Percentiles rank a stretch among this genome's conserved stretches.
Evolutionary conservation across 2,329 filamentous ascomycete species (phyloP).

Genomic region (Calycina marina): DNA sequence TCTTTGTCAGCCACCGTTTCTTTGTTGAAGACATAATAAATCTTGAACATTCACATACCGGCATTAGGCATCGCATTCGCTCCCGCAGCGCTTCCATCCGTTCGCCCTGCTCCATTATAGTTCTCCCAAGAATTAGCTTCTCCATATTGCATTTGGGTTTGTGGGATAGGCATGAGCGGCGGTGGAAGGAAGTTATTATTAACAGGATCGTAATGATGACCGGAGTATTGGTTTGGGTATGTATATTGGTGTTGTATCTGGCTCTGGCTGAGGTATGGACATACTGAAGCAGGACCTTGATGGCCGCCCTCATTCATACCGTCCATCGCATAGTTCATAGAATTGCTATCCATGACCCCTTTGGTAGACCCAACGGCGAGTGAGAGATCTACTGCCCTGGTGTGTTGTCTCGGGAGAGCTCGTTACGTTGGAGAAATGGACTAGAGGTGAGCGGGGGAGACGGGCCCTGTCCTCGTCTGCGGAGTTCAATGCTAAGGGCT

Average conservation of each 20-base stretch:
- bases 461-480: background rate
- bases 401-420: too few relatives aligned
- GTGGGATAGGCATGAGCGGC: too few relatives aligned
- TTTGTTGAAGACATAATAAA: background rate
- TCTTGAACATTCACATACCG: too few relatives aligned
- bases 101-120: too few relatives aligned
- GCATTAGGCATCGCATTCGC: too few relatives aligned
- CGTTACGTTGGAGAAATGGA: slow-evolving; percentile 1
- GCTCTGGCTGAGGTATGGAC: background rate
- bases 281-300: too few relatives aligned
- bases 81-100: too few relatives aligned
- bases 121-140: background rate
- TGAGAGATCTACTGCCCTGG: too few relatives aligned
- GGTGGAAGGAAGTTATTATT: slow-evolving; percentile 7
- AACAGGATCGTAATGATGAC: slow-evolving; percentile 17
- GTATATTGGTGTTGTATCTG: background rate
- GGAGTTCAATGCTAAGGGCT: background rate
- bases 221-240: slow-evolving; percentile 1
- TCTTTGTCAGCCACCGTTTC: too few relatives aligned
- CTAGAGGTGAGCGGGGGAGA: background rate
- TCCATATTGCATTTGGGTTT: background rate
- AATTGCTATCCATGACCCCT: slow-evolving; percentile 10
- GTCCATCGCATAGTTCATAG: slow-evolving; percentile 17
- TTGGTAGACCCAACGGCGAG: background rate
- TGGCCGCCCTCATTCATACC: slow-evolving; percentile 6